A percentile compares a stretch with the other conserved stretches of the same genome.
These are phyloP conservation scores for Nakazawaea holstii DNA, from an alignment of 805 yeast species.

Conservation along the genomic window DNA sequence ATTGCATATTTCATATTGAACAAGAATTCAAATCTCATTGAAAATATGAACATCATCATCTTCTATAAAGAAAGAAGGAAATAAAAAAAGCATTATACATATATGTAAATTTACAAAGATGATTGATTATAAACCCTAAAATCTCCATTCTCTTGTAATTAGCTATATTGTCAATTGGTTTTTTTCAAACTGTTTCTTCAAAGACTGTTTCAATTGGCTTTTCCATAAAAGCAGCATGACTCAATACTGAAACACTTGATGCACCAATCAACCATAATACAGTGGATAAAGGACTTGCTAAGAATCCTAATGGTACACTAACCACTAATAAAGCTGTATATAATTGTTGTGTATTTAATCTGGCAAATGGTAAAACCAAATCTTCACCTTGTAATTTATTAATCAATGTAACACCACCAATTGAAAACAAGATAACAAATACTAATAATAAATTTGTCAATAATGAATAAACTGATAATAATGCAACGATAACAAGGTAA, in stretches of 20 bases:
- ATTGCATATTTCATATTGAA: no score
- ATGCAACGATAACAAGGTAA: slow-evolving; percentile 67
- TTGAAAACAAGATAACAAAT: slow-evolving; percentile 73
- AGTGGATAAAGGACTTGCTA: slow-evolving; percentile 87
- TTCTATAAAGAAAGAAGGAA: no score
- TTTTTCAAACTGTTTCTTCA: slow-evolving; percentile 54
- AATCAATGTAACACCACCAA: slow-evolving; percentile 75
- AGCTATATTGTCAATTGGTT: background rate
- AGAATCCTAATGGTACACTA: slow-evolving; percentile 73
- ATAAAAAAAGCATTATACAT: background rate
- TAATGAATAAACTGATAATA: slow-evolving; percentile 78
- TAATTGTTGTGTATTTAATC: slow-evolving; percentile 66
- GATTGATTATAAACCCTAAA: background rate
- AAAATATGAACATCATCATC: no score
- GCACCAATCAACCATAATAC: slow-evolving; percentile 89
- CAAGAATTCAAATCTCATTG: no score
- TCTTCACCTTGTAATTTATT: slow-evolving; percentile 78
- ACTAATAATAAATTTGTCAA: slow-evolving; percentile 79
- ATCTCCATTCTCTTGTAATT: background rate
- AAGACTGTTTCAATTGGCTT: slow-evolving; percentile 90
- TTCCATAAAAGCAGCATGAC: slow-evolving; percentile 83
- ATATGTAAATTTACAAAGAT: no score
- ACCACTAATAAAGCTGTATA: slow-evolving; percentile 75
- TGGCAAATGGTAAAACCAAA: slow-evolving; percentile 64
- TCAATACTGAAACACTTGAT: slow-evolving; percentile 66